Evolutionary conservation across 106 monocot species (phyloP).

Genomic region (Triglochin maritima): DNA sequence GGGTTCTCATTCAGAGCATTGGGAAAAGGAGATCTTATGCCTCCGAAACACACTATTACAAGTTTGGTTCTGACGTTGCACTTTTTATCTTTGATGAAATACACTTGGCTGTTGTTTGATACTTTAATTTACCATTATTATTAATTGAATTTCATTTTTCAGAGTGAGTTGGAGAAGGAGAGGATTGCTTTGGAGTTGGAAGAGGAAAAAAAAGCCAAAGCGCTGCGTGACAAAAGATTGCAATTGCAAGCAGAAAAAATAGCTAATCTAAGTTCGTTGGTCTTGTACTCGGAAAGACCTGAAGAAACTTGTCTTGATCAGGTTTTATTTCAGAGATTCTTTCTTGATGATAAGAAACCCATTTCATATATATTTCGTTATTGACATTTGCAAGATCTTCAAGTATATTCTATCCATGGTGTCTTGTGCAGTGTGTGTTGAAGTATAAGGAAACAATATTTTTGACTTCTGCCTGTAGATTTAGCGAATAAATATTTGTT

Average conservation of each 20-base stretch:
- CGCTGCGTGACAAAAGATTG: conserved; percentile 62
- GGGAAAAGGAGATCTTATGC: conserved; percentile 82
- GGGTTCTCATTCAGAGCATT: conserved; percentile 90
- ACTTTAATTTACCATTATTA: background rate
- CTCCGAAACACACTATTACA: conserved; percentile 81
- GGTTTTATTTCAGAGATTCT: background rate
- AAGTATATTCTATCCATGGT: background rate
- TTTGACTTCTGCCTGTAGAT: no score
- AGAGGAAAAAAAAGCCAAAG: conserved; percentile 97
- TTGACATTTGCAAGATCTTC: background rate
- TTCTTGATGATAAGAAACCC: background rate
- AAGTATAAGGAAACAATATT: no score
- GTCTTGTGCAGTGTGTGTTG: no score
- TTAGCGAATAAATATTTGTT: no score
- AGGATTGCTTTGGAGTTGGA: conserved; percentile 90
- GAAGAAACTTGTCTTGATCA: conserved; percentile 22
- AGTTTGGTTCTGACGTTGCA: conserved; percentile 19
- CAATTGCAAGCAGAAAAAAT: conserved; percentile 80
- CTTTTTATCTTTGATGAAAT: background rate
- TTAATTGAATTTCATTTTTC: conserved; percentile 2
- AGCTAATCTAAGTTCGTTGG: conserved; percentile 86
- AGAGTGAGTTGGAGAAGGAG: conserved; percentile 98
- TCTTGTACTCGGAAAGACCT: conserved; percentile 61
- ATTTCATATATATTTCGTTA: background rate
- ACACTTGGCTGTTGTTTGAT: background rate